Evolutionary conservation across 192 early-diverging fungal genomes (phyloP).

Genomic region (Radiomyces spectabilis): DNA sequence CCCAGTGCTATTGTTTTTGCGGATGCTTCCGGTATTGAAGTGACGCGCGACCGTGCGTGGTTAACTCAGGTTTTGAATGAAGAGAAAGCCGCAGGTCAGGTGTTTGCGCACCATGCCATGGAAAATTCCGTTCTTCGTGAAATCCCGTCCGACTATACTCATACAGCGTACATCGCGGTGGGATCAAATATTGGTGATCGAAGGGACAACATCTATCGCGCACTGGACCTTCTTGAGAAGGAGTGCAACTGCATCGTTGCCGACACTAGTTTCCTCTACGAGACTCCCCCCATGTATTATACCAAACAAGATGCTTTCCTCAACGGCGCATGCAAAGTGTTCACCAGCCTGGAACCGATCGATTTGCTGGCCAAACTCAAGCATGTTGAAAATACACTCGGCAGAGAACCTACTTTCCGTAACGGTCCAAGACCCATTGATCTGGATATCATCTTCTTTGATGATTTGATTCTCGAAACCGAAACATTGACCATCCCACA

Average conservation of each 20-base stretch:
- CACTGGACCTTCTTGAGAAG: conserved; percentile 48
- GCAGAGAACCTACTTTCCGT: conserved; percentile 54
- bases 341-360: conserved; percentile 68
- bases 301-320: conserved; percentile 87
- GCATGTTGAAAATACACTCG: conserved; percentile 75
- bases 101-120: neutral
- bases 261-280: conserved; percentile 96
- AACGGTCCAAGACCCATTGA: conserved; percentile 94
- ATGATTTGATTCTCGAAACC: conserved; percentile 56
- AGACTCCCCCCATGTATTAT: conserved; percentile 95
- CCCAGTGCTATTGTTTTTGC: conserved; percentile 93
- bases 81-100: conserved; percentile 19
- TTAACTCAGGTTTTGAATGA: conserved; percentile 5
- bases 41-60: conserved; percentile 60
- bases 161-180: conserved; percentile 74
- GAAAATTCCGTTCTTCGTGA: conserved; percentile 10
- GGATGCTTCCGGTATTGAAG: conserved; percentile 80
- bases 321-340: conserved; percentile 82
- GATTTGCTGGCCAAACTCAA: conserved; percentile 73
- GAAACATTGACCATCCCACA: conserved; percentile 85
- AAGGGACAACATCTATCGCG: conserved; percentile 67
- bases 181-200: conserved; percentile 91
- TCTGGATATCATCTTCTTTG: conserved; percentile 94
- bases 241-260: conserved; percentile 40
- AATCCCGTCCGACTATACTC: conserved; percentile 31